Evolutionary conservation across 805 yeast genomes (phyloP).

Genomic region (Pichia thaimueangensis): DNA sequence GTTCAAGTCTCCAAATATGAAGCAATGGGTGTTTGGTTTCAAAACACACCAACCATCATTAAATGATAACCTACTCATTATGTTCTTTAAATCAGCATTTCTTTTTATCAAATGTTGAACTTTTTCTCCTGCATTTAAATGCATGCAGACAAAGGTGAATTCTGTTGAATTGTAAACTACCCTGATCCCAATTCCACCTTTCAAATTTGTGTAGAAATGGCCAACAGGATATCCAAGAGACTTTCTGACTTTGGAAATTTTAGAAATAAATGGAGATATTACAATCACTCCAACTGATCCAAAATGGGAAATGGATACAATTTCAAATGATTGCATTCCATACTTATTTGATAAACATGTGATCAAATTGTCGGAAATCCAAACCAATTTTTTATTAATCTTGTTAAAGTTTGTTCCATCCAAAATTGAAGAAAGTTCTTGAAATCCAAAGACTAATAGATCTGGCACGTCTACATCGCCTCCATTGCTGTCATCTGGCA

Average conservation of each 20-base stretch:
- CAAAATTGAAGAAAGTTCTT: constrained; percentile 53
- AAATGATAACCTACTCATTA: constrained; percentile 52
- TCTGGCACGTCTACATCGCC: too few relatives aligned
- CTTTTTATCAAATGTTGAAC: constrained; percentile 38
- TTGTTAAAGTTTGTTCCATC: constrained; percentile 42
- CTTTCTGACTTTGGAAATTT: constrained; percentile 16
- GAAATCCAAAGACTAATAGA: constrained; percentile 56
- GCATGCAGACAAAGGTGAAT: constrained; percentile 62
- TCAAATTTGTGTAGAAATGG: constrained; percentile 50
- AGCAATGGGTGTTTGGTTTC: constrained; percentile 50
- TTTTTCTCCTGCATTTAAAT: constrained; percentile 78
- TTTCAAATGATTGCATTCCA: constrained; percentile 31
- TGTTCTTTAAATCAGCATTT: constrained; percentile 42
- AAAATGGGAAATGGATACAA: constrained; percentile 37
- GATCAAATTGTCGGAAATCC: constrained; percentile 32
- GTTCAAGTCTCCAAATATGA: constrained; percentile 82
- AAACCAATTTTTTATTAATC: constrained; percentile 34
- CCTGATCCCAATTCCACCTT: constrained; percentile 68
- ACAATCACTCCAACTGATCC: constrained; percentile 57
- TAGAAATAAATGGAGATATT: constrained; percentile 35
- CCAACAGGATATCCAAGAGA: constrained; percentile 47
- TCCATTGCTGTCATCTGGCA: constrained; percentile 8
- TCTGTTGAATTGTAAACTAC: constrained; percentile 32
- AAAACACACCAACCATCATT: constrained; percentile 49
- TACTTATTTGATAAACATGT: constrained; percentile 33